These are phyloP conservation scores for Ustilago shanxiensis DNA, from an alignment of 1,284 basidiomycete species.

Conservation along the genomic window DNA sequence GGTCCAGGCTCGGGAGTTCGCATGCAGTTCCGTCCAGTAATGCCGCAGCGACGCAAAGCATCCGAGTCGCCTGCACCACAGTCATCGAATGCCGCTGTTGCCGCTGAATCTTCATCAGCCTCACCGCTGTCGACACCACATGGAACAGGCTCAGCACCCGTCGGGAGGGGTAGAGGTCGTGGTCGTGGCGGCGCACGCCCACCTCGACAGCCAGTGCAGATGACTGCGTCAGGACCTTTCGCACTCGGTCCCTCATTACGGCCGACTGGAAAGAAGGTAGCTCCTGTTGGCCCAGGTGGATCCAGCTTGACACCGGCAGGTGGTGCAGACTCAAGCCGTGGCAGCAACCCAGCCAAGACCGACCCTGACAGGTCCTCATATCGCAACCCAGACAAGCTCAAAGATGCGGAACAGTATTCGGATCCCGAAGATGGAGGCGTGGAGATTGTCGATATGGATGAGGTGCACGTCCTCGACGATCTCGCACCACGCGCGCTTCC, in stretches of 20 bases:
- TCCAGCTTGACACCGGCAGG: constrained; percentile 27
- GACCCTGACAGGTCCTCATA: constrained; percentile 46
- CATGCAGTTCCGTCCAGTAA: constrained; percentile 63
- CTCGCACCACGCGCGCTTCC: constrained; percentile 85
- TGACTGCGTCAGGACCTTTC: constrained; percentile 90
- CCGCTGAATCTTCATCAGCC: constrained; percentile 19
- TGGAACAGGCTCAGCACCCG: constrained; percentile 26
- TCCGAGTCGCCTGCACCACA: constrained; percentile 45
- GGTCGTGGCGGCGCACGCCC: constrained; percentile 48
- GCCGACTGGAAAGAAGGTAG: constrained; percentile 72
- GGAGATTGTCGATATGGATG: constrained; percentile 80
- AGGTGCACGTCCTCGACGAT: constrained; percentile 84
- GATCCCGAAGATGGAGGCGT: constrained; percentile 57
- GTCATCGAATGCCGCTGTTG: constrained; percentile 12
- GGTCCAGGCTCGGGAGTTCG: constrained; percentile 31
- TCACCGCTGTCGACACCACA: constrained; percentile 20
- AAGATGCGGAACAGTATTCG: constrained; percentile 53
- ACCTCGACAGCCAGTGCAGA: constrained; percentile 73
- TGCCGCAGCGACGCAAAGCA: constrained; percentile 61
- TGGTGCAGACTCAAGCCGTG: constrained; percentile 12
- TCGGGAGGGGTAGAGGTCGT: constrained; percentile 46
- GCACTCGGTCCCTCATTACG: constrained; percentile 80
- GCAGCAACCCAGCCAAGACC: constrained; percentile 19
- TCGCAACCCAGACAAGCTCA: constrained; percentile 55
- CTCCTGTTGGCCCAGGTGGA: constrained; percentile 39